Evolutionary conservation across 108 stramenopile species (phyloP), one percentile per base, ranked within the genome.

Genomic region (Nitzschia sp.): DNA sequence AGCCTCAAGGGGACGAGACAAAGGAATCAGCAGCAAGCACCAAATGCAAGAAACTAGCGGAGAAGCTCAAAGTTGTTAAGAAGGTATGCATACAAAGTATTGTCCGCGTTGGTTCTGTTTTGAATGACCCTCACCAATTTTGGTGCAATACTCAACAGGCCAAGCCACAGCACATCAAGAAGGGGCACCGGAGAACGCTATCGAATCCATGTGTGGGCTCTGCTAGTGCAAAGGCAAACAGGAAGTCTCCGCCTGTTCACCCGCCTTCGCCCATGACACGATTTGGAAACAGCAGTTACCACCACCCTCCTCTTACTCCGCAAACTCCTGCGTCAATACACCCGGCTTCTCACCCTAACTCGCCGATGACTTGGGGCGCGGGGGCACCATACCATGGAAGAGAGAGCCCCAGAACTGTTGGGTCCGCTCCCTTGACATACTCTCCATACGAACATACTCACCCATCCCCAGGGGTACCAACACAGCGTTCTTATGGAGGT

Each of bases 311-410:
- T 69, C 72, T 19, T 41, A 68, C 73, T 34, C 66, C 73, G 10
- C 42, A 53, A 14, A 22, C 70, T 7, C 64, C 73, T 20, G 26
- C 41, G 7, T 60, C 58, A 55, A 51, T 14, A 25, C 53, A 68
- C 34, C 21, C 60, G 39, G 26, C 37, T 29, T 72, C 71, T 46
- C 66, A 67, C 26, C 73, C 73, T 21, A 68, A 41, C 46, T 59
- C 73, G n/a, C 73, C 73, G 3, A 62, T 67, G 60, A 61, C 67
- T 8, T 73, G 64, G 73, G 63, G 73, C 12, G 48, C 60, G 25
- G 10, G 60, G 51, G 21, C 38, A 29, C 7, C 67, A 3, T 55
- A 40, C 41, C 40, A 24, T 24, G 53, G 66, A 14, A 1, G 5
- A 8, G 66, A 68, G 12, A 68, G 66, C 21, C 64, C 37, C 43